Percentiles rank a stretch among this genome's conserved stretches.
Evolutionary conservation across 2,329 filamentous ascomycete genomes (phyloP).

Genomic region (Acephala macrosclerotiorum): DNA sequence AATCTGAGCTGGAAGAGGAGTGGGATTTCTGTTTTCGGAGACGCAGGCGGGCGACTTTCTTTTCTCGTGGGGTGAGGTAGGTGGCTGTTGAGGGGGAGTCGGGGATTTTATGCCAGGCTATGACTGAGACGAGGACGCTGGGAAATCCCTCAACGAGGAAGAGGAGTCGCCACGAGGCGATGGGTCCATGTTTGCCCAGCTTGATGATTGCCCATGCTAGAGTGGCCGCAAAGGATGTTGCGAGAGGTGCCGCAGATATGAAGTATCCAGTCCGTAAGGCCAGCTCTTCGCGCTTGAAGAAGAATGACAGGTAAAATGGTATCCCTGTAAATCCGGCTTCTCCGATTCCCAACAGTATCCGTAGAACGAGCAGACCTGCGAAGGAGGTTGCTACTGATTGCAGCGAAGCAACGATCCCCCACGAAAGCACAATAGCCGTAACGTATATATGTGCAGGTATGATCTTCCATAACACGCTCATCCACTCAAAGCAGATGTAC

Average conservation of each 20-base stretch:
- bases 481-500: constrained; percentile 71
- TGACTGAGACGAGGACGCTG: constrained; percentile 75
- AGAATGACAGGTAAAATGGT: constrained; percentile 70
- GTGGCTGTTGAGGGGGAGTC: constrained; percentile 73
- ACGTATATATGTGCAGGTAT: constrained; percentile 68
- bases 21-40: constrained; percentile 53
- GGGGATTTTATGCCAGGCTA: constrained; percentile 78
- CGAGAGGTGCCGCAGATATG: constrained; percentile 83
- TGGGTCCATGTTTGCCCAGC: constrained; percentile 67
- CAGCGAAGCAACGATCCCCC: constrained; percentile 81
- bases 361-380: constrained; percentile 61
- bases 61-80: constrained; percentile 69
- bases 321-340: constrained; percentile 72
- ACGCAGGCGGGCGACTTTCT: constrained; percentile 74
- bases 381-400: constrained; percentile 73
- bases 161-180: constrained; percentile 85
- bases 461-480: constrained; percentile 67
- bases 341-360: constrained; percentile 65
- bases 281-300: constrained; percentile 73
- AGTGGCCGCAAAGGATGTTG: constrained; percentile 81
- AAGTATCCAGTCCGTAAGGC: constrained; percentile 88
- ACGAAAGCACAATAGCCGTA: constrained; percentile 71
- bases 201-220: constrained; percentile 82
- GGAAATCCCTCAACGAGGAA: constrained; percentile 89
- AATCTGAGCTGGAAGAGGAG: constrained; percentile 26